Conservation (phyloP, 768 basidiomycete genomes). For the Cubamyces lactineus region DNA sequence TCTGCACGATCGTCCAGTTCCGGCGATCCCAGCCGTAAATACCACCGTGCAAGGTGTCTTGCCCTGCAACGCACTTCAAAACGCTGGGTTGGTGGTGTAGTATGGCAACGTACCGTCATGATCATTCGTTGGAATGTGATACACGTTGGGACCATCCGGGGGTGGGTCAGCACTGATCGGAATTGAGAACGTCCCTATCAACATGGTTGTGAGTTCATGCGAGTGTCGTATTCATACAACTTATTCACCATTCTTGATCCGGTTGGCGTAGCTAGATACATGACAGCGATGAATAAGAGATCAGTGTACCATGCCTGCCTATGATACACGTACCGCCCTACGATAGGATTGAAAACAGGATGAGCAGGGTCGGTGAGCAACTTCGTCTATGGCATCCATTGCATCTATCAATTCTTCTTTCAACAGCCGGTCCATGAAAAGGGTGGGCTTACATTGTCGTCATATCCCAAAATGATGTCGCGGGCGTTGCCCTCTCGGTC, state of each 20-base stretch:
- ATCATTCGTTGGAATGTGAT: conserved; percentile 55
- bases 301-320: not conserved
- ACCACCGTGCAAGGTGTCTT: conserved; percentile 61
- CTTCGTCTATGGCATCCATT: conserved; percentile 36
- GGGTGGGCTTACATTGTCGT: conserved; percentile 47
- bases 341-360: conserved; percentile 45
- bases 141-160: conserved; percentile 47
- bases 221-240: not conserved
- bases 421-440: not conserved
- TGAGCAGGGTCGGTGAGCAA: conserved; percentile 50
- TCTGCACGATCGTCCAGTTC: conserved; percentile 54
- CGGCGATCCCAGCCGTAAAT: conserved; percentile 59
- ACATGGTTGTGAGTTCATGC: too few relatives aligned
- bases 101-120: conserved; percentile 44
- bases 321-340: conserved; percentile 23
- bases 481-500: conserved; percentile 50
- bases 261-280: conserved; percentile 54
- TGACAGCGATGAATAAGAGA: not conserved
- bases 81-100: conserved; percentile 22
- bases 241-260: conserved; percentile 50
- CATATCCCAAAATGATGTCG: conserved; percentile 62
- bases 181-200: conserved; percentile 54
- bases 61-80: conserved; percentile 19
- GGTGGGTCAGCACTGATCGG: conserved; percentile 51
- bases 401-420: not conserved